phyloP scores from a whole-genome alignment of 176 grass and related monocot genomes.

The Lolium rigidum region DNA sequence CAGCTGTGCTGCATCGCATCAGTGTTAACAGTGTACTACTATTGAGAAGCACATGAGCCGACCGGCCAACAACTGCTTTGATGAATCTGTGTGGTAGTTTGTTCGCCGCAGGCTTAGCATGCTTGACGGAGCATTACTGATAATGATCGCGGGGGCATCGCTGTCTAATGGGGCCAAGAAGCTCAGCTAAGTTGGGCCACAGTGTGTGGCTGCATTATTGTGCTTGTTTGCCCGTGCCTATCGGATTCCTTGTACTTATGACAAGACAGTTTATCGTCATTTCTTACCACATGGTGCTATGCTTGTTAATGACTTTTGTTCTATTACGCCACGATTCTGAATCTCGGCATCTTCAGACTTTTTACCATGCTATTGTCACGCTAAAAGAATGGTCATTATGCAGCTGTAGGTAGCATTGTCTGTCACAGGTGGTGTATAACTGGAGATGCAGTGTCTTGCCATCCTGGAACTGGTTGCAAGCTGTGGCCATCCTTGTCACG shows the following conservation, averaged over 20 bases:
- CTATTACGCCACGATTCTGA: background rate
- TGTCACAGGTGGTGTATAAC: background rate
- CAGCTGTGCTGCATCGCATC: background rate
- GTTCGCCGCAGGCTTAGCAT: background rate
- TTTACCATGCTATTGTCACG: background rate
- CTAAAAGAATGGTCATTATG: background rate
- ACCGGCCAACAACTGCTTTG: background rate
- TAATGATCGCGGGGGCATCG: background rate
- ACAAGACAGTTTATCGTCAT: background rate
- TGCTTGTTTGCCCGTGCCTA: background rate
- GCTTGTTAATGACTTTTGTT: background rate
- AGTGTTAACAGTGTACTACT: background rate
- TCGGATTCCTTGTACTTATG: background rate
- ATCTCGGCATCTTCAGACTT: background rate
- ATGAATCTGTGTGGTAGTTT: background rate
- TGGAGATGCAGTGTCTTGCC: background rate
- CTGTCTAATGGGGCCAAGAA: slow-evolving; percentile 8
- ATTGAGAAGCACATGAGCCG: background rate
- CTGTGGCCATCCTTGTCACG: background rate
- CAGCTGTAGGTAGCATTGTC: background rate
- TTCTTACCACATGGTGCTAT: background rate
- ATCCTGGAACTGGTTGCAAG: background rate
- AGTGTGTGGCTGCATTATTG: background rate
- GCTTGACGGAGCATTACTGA: slow-evolving; percentile 12
- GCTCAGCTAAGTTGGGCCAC: background rate